Conservation (phyloP, 2,329 filamentous ascomycete species). For the Ophiostoma perfectum region DNA sequence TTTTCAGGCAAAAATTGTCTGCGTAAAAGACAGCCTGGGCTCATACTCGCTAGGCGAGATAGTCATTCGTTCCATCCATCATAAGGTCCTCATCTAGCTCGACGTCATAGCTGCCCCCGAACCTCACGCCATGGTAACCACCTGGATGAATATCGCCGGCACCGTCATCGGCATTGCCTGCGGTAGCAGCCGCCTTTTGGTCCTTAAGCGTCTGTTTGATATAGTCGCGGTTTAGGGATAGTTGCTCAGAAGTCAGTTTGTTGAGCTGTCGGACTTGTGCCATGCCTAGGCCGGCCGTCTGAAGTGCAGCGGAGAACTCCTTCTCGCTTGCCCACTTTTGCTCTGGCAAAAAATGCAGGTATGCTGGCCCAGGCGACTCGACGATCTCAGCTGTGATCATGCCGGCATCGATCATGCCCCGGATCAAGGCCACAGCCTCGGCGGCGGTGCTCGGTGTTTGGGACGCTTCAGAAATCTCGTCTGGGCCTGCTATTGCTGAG, state of each 20-base stretch:
- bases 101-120: not conserved
- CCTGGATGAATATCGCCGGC: too few species aligned
- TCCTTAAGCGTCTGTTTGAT: conserved; percentile 32
- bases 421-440: conserved; percentile 44
- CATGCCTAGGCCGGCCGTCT: not conserved
- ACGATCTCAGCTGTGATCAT: conserved; percentile 51
- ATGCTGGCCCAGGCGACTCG: conserved; percentile 33
- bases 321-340: conserved; percentile 28
- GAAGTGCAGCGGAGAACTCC: conserved; percentile 23
- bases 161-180: not conserved
- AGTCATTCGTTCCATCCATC: conserved; percentile 1
- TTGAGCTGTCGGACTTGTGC: conserved; percentile 37
- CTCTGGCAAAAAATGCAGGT: conserved; percentile 47
- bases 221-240: conserved; percentile 54
- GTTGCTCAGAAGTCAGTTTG: conserved; percentile 48
- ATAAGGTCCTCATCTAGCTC: conserved; percentile 20
- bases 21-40: too few species aligned
- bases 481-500: conserved; percentile 31
- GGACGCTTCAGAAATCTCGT: not conserved
- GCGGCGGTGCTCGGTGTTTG: conserved; percentile 37
- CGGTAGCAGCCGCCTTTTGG: not conserved
- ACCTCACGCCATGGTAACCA: too few species aligned
- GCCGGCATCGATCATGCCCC: conserved; percentile 50
- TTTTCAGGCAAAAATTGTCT: too few species aligned
- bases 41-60: not conserved